phyloP scores from a whole-genome alignment of 148 eudicot genomes.

The Chenopodium quinoa region DNA sequence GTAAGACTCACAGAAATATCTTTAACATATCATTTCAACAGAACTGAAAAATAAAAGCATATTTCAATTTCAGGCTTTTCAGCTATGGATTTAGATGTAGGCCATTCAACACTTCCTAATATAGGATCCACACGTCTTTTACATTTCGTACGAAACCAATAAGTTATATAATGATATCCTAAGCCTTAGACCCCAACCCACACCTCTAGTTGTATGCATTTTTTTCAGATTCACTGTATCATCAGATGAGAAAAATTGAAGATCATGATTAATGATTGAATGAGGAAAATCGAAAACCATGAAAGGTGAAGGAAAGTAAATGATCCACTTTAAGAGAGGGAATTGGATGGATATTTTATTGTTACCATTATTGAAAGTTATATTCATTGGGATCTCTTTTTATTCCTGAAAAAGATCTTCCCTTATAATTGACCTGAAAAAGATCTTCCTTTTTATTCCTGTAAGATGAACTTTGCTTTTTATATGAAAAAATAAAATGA shows the following conservation, averaged over 20 bases:
- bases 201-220: not conserved
- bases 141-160: not conserved
- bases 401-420: too few relatives aligned
- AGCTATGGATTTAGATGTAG: not conserved
- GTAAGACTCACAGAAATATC: not conserved
- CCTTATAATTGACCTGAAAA: not conserved
- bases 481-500: not conserved
- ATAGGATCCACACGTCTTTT: not conserved
- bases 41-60: not conserved
- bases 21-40: not conserved
- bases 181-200: not conserved
- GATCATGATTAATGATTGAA: too few relatives aligned
- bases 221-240: not conserved
- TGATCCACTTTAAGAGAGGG: too few relatives aligned
- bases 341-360: too few relatives aligned
- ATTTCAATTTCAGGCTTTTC: too few relatives aligned
- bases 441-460: not conserved
- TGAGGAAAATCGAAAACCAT: too few relatives aligned
- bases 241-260: not conserved
- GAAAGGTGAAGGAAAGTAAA: too few relatives aligned
- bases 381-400: too few relatives aligned
- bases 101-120: not conserved
- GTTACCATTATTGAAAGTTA: too few relatives aligned
- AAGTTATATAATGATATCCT: not conserved
- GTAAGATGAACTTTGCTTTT: not conserved